A percentile compares a stretch with the other conserved stretches of the same genome.
These are phyloP conservation scores for Ilyonectria sp. DNA, from an alignment of 2,329 filamentous ascomycete species.

Conservation along the genomic window DNA sequence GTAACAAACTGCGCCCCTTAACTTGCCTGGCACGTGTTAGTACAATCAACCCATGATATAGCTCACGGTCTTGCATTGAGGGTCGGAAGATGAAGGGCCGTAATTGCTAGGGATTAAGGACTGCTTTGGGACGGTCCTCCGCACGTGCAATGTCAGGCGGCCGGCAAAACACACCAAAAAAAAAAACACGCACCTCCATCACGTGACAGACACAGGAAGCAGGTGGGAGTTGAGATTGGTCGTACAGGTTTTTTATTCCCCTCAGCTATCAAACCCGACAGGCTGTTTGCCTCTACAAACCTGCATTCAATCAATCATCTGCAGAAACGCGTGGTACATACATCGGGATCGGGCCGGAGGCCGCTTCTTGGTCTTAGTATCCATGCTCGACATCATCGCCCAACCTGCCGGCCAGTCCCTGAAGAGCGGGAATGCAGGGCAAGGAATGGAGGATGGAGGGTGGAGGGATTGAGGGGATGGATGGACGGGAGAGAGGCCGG, in stretches of 20 bases:
- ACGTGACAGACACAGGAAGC: not conserved
- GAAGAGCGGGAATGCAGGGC: conserved; percentile 28
- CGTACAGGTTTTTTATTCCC: not conserved
- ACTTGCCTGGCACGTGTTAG: not conserved
- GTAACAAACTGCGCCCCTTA: not conserved
- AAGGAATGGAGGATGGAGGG: conserved; percentile 22
- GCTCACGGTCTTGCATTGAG: not conserved
- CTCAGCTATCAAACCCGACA: not conserved
- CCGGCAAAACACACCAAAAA: not conserved
- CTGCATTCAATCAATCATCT: conserved; percentile 30
- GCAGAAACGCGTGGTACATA: conserved; percentile 15
- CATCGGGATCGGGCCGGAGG: conserved; percentile 24
- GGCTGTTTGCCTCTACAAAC: not conserved
- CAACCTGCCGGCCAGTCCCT: conserved; percentile 13
- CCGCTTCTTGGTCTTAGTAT: conserved; percentile 15
- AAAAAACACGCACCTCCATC: not conserved
- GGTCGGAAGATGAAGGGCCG: not conserved
- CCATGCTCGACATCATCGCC: conserved; percentile 15
- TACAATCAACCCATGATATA: not conserved
- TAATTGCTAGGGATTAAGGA: not conserved
- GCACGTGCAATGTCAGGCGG: not conserved
- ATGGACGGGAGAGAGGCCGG: conserved; percentile 12
- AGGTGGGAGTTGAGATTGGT: not conserved
- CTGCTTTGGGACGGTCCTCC: not conserved
- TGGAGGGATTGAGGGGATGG: conserved; percentile 23